Evolutionary conservation across 148 eudicot genomes (phyloP).

Genomic region (Amaranthus cruentus): DNA sequence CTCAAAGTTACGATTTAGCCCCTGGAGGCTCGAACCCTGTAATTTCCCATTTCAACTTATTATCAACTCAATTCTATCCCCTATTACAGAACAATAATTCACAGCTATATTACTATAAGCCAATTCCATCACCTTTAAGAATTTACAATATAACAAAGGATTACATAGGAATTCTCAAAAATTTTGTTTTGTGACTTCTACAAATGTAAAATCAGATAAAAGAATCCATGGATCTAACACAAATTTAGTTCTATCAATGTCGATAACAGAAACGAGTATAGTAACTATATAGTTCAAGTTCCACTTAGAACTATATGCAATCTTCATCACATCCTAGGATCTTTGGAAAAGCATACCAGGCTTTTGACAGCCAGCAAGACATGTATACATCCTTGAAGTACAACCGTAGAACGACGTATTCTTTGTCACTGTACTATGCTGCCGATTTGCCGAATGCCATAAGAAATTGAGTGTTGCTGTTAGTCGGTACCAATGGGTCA

Average conservation of each 20-base stretch:
- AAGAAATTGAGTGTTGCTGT: background rate
- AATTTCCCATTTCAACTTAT: no score
- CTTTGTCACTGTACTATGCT: background rate
- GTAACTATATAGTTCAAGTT: background rate
- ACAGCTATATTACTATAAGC: background rate
- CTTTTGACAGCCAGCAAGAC: background rate
- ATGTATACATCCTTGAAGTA: background rate
- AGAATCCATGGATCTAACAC: background rate
- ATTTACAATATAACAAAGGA: background rate
- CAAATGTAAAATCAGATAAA: conserved; percentile 7
- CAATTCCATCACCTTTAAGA: background rate
- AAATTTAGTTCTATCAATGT: background rate
- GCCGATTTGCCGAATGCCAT: background rate
- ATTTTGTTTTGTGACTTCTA: background rate
- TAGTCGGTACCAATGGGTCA: background rate
- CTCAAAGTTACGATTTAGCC: no score
- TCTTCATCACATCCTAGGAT: background rate
- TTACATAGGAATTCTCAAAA: background rate
- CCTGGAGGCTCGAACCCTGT: no score
- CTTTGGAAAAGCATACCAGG: background rate
- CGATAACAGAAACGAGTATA: background rate
- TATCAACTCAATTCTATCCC: no score
- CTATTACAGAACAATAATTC: background rate
- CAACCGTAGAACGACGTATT: background rate
- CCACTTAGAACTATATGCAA: background rate